A percentile compares a stretch with the other conserved stretches of the same genome.
Evolutionary conservation across 1,284 basidiomycete species (phyloP).

Genomic region (Peniophora sp.): DNA sequence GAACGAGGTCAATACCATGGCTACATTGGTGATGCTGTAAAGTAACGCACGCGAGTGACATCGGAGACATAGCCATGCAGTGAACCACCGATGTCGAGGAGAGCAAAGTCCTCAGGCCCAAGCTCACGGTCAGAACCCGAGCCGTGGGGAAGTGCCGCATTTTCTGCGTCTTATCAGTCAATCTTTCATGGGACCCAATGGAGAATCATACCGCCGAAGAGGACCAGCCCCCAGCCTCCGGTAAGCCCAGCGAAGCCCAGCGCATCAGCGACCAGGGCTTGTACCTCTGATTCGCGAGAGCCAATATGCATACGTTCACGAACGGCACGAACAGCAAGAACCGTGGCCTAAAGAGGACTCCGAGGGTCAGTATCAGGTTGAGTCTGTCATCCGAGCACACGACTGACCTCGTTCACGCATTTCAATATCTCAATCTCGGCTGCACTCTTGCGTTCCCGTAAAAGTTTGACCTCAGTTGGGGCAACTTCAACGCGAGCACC

Average conservation of each 20-base stretch:
- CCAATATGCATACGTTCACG: slow-evolving; percentile 58
- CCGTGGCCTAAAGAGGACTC: slow-evolving; percentile 46
- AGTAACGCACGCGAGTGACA: slow-evolving; percentile 57
- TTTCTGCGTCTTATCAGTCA: slow-evolving; percentile 38
- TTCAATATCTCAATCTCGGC: slow-evolving; percentile 67
- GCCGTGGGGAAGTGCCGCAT: slow-evolving; percentile 82
- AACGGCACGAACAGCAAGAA: slow-evolving; percentile 66
- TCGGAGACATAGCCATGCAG: slow-evolving; percentile 74
- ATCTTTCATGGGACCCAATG: not conserved
- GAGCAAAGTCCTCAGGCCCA: slow-evolving; percentile 50
- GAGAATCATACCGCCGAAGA: slow-evolving; percentile 63
- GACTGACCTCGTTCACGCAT: slow-evolving; percentile 69
- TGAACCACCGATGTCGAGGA: slow-evolving; percentile 72
- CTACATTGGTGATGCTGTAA: not conserved
- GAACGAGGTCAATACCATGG: not conserved
- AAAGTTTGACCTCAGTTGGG: slow-evolving; percentile 42
- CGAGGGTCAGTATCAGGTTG: no score
- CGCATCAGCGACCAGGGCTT: slow-evolving; percentile 45
- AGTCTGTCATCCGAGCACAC: slow-evolving; percentile 12
- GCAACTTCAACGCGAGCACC: slow-evolving; percentile 25
- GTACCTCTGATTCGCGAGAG: slow-evolving; percentile 67
- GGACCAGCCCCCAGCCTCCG: slow-evolving; percentile 51
- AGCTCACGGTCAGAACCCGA: slow-evolving; percentile 62
- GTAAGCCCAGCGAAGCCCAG: slow-evolving; percentile 51
- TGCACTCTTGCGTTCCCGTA: slow-evolving; percentile 69